Evolutionary conservation across 2,329 filamentous ascomycete genomes (phyloP), one percentile per base, ranked within the genome.

Genomic region (Neonectria neomacrospora): DNA sequence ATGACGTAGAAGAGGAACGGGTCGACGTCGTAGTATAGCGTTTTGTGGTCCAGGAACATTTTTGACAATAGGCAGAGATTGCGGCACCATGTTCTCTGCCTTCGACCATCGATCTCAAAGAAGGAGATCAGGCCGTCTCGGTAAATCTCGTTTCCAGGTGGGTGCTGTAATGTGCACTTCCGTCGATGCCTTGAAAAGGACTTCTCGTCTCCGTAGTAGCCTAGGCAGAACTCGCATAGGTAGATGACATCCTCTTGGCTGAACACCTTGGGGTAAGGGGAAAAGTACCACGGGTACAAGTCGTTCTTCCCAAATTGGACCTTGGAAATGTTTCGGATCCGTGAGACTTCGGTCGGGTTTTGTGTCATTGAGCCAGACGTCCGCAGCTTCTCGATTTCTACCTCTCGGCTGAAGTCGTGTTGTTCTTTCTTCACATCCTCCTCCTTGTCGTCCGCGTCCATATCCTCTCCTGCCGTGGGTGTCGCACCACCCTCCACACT

Each of bases 1-100:
- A 99, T 97, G 78, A 97, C 95, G 80, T 99, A 99, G 82, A 99
- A 99, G 37, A 99, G 81, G 76, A 99, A 99, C 0, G 96, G 96
- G 68, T 99, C 96, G n/a, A 99, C 96, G 73, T 99, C 96, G 81
- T 99, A 99, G 82, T 97, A 99, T 8, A 99, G 88, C 5, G 96
- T 98, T 80, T 99, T 99, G 78, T 97, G 96, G 69, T 97, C 96
- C 39, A 99, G 85, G 76, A 99, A 99, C 80, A 98, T 92, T 75
- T 99, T 99, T 22, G 91, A 96, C 16, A 99, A 83, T 10, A 99
- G 83, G 78, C 96, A 99, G 5, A 99, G 85, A 71, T 99, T 99
- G 55, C 96, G 91, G 74, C 96, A 99, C 89, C 96, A 99, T 1
- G 95, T 97, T 4, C 95, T 88, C 76, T 99, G 96, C 61, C 96